Conservation (phyloP, 495 filamentous ascomycete species). For the Astrothelium subdiscretum region DNA sequence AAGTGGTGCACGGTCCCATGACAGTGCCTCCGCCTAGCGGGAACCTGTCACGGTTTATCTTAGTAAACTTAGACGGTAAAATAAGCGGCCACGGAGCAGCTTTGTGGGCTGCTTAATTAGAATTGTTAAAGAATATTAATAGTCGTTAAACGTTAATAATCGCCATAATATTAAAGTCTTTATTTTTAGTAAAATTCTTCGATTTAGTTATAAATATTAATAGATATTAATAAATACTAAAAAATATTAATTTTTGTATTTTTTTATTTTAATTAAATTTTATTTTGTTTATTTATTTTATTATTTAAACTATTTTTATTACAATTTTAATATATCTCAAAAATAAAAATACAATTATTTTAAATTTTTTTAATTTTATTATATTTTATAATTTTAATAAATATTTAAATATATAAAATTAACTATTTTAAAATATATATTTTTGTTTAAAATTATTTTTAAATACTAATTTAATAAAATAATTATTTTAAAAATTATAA, state of each 20-base stretch:
- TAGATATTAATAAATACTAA: too few species aligned
- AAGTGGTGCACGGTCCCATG: too few species aligned
- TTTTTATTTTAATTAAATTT: not conserved
- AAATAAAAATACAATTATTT: not conserved
- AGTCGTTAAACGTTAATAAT: not conserved
- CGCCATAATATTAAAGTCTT: too few species aligned
- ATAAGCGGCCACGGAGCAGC: too few species aligned
- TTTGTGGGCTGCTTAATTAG: too few species aligned
- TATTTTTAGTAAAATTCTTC: too few species aligned
- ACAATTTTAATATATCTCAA: not conserved
- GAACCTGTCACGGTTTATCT: too few species aligned
- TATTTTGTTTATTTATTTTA: not conserved
- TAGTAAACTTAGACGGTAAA: too few species aligned
- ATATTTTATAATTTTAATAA: not conserved
- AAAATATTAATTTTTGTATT: too few species aligned
- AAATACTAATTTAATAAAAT: not conserved
- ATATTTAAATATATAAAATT: not conserved
- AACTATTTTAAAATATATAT: not conserved
- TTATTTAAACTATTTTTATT: not conserved
- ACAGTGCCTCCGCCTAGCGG: too few species aligned
- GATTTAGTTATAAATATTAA: too few species aligned
- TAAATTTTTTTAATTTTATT: not conserved
- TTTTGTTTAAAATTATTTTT: not conserved
- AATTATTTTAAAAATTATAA: not conserved
- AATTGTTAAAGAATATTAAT: not conserved